Evolutionary conservation across 169 alveolate genomes (phyloP).

Genomic region (Cryptosporidium andersoni): DNA sequence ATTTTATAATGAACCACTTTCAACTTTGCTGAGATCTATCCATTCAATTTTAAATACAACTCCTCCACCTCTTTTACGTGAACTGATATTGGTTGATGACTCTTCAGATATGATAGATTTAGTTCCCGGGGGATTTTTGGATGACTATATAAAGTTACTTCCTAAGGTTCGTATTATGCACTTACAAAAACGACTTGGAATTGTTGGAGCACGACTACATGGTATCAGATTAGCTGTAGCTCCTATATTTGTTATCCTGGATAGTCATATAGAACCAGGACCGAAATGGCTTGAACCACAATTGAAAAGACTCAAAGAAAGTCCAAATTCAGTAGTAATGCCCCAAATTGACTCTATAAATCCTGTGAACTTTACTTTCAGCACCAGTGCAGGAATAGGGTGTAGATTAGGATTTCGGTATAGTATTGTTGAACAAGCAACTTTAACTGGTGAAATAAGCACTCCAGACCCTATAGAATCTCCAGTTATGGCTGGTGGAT

Average conservation of each 20-base stretch:
- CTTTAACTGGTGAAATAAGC: slow-evolving; percentile 61
- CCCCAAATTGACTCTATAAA: slow-evolving; percentile 73
- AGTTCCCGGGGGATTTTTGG: slow-evolving; percentile 71
- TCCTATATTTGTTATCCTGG: slow-evolving; percentile 73
- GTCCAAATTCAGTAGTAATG: slow-evolving; percentile 71
- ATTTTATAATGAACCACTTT: slow-evolving; percentile 72
- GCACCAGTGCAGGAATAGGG: slow-evolving; percentile 71
- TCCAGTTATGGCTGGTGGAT: slow-evolving; percentile 78
- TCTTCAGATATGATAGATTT: slow-evolving; percentile 71
- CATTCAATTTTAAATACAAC: slow-evolving; percentile 75
- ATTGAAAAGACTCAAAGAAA: slow-evolving; percentile 58
- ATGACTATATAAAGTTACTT: slow-evolving; percentile 65
- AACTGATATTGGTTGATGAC: slow-evolving; percentile 74
- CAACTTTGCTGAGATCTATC: slow-evolving; percentile 72
- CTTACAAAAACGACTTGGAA: slow-evolving; percentile 45
- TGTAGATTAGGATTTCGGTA: slow-evolving; percentile 73
- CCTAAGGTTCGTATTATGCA: slow-evolving; percentile 68
- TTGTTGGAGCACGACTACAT: slow-evolving; percentile 73
- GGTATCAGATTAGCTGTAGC: slow-evolving; percentile 70
- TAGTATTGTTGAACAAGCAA: slow-evolving; percentile 71
- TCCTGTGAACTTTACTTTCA: slow-evolving; percentile 51
- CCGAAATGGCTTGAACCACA: slow-evolving; percentile 77
- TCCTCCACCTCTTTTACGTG: slow-evolving; percentile 75
- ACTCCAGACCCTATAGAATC: slow-evolving; percentile 71
- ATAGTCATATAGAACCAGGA: slow-evolving; percentile 74